Base-by-base conservation (phyloP, 306 rosid genomes). In the Rosa persica region DNA sequence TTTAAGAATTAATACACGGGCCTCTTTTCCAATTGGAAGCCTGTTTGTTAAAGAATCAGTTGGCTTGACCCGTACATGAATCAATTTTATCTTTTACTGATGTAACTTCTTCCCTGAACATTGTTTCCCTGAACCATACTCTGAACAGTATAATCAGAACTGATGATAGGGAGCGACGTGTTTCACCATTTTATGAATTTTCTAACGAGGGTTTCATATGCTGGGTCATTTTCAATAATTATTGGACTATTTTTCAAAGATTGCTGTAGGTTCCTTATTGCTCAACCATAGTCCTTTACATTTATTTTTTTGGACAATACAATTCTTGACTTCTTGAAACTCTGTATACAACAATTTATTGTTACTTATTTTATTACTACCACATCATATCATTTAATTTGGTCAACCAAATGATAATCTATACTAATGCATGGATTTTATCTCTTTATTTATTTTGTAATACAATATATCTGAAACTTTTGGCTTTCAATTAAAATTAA, bases 241-340 rank as follows among this genome's bases (percentile, higher is more conserved):
- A 6, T 6, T 6, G 38, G 40, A 70, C 57, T 13, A 0, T 22
- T 46, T 70, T 46, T 17, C 64, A 25, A 48, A 27, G 61, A 49
- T 51, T 49, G 1, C 1, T 48, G 61, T 49, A 2, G 43, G n/a
- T 44, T 46, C 34, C 8, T 9, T 72, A 49, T 17, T 49, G 46
- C 49, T 72, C 62, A 17, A 72, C 36, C 49, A 72, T 49, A 72
- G 62, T 49, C 25, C 58, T 70, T 70, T 42, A 70, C 49, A 2
- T 11, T 46, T 46, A 11, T 7, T 8, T 44, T 13, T 47, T 47
- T 0, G 13, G 16, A 46, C 4, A 8, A 48, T 48, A 48, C 0
- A 48, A 19, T 48, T 48, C 52, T 12, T 48, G 52, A 3, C 19
- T 13, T 12, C 12, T 48, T 48, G 52, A 48, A 48, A 25, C 15